Evolutionary conservation across 1,284 basidiomycete genomes (phyloP).

Genomic region (Cutaneotrichosporon sp.): DNA sequence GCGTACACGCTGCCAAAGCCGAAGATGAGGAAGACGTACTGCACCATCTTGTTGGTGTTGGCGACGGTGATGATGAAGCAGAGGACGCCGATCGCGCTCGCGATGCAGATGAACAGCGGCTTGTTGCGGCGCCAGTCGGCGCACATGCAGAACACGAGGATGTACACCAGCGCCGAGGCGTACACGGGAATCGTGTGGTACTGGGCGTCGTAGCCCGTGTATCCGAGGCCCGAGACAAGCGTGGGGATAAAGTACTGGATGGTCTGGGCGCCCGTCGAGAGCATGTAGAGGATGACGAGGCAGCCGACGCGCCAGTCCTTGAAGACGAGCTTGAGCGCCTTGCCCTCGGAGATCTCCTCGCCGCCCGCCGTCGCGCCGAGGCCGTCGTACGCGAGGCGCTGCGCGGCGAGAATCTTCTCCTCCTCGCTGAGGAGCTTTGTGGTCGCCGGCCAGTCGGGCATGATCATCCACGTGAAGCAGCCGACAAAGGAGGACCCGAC

Average conservation of each 20-base stretch:
- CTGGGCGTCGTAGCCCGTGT: constrained; percentile 52
- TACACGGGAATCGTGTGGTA: constrained; percentile 59
- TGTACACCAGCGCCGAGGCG: constrained; percentile 48
- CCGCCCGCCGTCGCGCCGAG: constrained; percentile 42
- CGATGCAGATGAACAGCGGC: constrained; percentile 48
- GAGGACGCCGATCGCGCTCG: constrained; percentile 40
- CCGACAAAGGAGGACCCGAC: constrained; percentile 41
- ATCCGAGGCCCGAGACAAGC: constrained; percentile 41
- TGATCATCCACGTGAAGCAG: constrained; percentile 40
- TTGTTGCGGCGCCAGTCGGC: constrained; percentile 55
- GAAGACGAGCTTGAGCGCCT: constrained; percentile 51
- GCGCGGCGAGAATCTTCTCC: constrained; percentile 54
- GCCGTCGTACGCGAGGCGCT: constrained; percentile 54
- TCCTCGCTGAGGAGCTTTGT: constrained; percentile 54
- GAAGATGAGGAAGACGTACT: constrained; percentile 57
- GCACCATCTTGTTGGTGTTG: constrained; percentile 47
- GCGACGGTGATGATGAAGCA: constrained; percentile 55
- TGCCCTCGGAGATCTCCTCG: constrained; percentile 45
- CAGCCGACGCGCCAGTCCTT: constrained; percentile 42
- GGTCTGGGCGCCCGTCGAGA: constrained; percentile 55
- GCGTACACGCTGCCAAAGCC: constrained; percentile 57
- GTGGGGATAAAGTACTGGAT: constrained; percentile 58
- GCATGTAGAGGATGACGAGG: constrained; percentile 55
- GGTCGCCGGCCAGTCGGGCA: constrained; percentile 53
- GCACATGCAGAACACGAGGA: constrained; percentile 53